phyloP scores from a whole-genome alignment of 257 asterid genomes.

The Solanum tacnaense region DNA sequence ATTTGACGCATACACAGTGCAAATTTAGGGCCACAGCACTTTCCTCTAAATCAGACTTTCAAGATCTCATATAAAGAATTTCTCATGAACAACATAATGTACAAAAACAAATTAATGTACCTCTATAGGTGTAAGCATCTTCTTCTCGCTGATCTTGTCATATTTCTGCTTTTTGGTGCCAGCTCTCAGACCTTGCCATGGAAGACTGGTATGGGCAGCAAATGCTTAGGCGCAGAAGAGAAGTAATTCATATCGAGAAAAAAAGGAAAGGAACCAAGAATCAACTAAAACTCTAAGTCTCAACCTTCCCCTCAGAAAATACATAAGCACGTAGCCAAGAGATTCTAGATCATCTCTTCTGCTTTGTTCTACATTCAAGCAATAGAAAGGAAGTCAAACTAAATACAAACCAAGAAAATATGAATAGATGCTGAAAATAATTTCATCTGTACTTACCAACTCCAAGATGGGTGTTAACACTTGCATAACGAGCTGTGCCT shows the following conservation, averaged over 20 bases:
- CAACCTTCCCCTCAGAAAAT: constrained; percentile 87
- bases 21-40: not conserved
- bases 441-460: constrained; percentile 47
- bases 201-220: constrained; percentile 19
- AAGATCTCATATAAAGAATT: not conserved
- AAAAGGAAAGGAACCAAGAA: not conserved
- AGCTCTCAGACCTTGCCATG: constrained; percentile 38
- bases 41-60: not conserved
- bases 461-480: constrained; percentile 94
- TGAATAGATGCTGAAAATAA: not conserved
- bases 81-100: not conserved
- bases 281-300: not conserved
- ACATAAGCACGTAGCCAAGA: constrained; percentile 87
- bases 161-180: constrained; percentile 32
- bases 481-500: constrained; percentile 95
- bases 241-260: not conserved
- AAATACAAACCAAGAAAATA: not conserved
- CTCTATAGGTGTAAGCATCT: constrained; percentile 32
- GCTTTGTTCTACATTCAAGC: constrained; percentile 60
- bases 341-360: constrained; percentile 92
- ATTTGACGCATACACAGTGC: not conserved
- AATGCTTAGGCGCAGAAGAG: not conserved
- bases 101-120: constrained; percentile 10
- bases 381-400: not conserved
- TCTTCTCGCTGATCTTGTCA: constrained; percentile 29